Evolutionary conservation across 805 yeast species (phyloP), one percentile per base, ranked within the genome.

Genomic region (Saturnispora halmiae): DNA sequence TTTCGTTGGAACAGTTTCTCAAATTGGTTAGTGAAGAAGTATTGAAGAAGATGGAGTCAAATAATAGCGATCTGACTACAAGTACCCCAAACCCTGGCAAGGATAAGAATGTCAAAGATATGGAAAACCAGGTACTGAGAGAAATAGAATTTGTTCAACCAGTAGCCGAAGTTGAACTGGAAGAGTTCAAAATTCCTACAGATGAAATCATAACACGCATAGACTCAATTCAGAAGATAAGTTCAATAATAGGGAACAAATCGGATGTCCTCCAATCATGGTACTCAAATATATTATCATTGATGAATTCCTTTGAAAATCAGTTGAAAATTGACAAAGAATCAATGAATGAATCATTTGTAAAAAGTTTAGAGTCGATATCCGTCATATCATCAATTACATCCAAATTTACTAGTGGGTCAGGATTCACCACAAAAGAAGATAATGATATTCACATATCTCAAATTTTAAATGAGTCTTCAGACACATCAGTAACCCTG

Each of bases 311-410:
- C 7, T 40, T 34, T 28, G 15, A 16, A 2, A 15, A 13, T 14
- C 41, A 43, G 28, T 16, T 46, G n/a, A 21, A 19, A 9, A 4
- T 21, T 3, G 48, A 46, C 20, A 48, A 52, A 36, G 22, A 44
- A 5, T 41, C 25, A 7, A 26, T 56, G 29, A 53, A 50, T 24
- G 40, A 25, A 6, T 51, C 54, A n/a, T 55, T 55, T 34, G 26
- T 43, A 2, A 47, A 50, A 18, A 53, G 58, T 2, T 38, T 59
- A 27, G 58, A 56, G 24, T 48, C 61, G 4, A 49, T 55, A 3
- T 30, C 54, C 2, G 52, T 51, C 38, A 49, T 59, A 9, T 50
- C 28, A 25, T 50, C 34, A 46, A 43, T 39, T 22, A 41, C 41
- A 14, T 42, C 46, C 4, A 44, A 30, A 28, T 44, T 44, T 20